Evolutionary conservation across 257 asterid genomes (phyloP), one percentile per base, ranked within the genome.

Genomic region (Euphrasia confusa): DNA sequence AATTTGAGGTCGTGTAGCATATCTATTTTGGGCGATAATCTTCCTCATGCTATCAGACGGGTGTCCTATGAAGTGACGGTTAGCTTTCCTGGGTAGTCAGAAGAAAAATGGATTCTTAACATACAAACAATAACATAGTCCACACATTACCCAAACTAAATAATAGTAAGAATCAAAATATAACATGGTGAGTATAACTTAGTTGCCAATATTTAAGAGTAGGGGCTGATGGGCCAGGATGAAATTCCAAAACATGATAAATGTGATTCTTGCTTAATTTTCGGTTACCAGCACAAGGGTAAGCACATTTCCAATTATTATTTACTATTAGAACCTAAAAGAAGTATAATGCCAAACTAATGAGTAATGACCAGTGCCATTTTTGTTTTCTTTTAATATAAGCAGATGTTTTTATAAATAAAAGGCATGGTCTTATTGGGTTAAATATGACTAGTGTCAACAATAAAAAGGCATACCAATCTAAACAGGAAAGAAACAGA

Each of bases 51-150:
- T 76, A 55, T 45, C 68, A 44, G 88, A 81, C 72, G 14, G 72
- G 74, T 69, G 57, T 60, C 95, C 96, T 66, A 90, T 26, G 70
- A 90, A 70, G 76, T 83, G 90, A 73, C 89, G 76, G 68, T 82
- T 86, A 62, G 60, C 73, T 69, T 42, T 85, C 97, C 96, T 90
- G 93, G 56, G 69, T 68, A 58, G 64, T 69, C 60, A 56, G 4
- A 42, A 55, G 59, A 61, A 35, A 35, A 64, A 33, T 54, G 56
- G 55, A 68, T 50, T 60, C 30, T 45, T 1, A 47, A 15, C 32
- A 61, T 39, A 28, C 21, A n/a, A 32, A 57, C 10, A 6, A 5
- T 4, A 2, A 57, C 45, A 33, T 7, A 28, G 13, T 21, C 42
- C 4, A 57, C 18, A 32, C 45, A 14, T 30, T 13, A 28, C 26